Base-by-base conservation (phyloP, 2,329 filamentous ascomycete species). In the Aspergillus sp. region DNA sequence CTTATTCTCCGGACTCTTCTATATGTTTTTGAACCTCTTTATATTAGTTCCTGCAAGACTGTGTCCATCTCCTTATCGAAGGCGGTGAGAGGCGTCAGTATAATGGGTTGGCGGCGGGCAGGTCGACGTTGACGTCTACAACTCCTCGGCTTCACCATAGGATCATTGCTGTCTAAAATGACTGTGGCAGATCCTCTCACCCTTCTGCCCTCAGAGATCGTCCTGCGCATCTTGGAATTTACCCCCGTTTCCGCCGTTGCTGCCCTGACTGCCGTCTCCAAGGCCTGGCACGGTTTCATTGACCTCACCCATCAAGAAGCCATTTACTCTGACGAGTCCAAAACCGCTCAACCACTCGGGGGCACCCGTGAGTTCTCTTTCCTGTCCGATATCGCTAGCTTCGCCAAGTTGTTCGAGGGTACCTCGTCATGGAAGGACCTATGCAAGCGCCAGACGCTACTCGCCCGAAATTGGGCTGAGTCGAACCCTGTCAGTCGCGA, bases 381-480 rank as follows among this genome's bases (percentile, higher is more conserved):
- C 29, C 47, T 68, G 5, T 46, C 48, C 0, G 39, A 60, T 2
- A 46, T 51, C 3, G 51, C 51, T 10, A 61, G 53, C 41, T 69
- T 69, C 47, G 57, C 61, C 5, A 63, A 58, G 29, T 57, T 63
- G 36, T 70, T 64, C 19, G 57, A 66, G 4, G 62, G 56, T 5
- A 57, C 61, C 2, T 5, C 49, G 9, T 68, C 67, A 52, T 73
- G 70, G 68, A 73, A 73, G 49, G 68, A 72, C 4, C 58, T 71
- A 7, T 74, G 71, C 57, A 66, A 64, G 48, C 64, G 67, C 3
- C 66, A 69, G 55, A 65, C 59, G 1, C 52, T 71, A 10, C 62
- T 75, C 10, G 48, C 57, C 7, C 56, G 58, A 38, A 72, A 71
- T 33, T 74, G 71, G 71, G 54, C 56, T 10, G 45, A 53, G 4